A percentile compares a stretch with the other conserved stretches of the same genome.
phyloP scores from a whole-genome alignment of 2,329 filamentous ascomycete genomes.

The Chaetomiaceae sp. region DNA sequence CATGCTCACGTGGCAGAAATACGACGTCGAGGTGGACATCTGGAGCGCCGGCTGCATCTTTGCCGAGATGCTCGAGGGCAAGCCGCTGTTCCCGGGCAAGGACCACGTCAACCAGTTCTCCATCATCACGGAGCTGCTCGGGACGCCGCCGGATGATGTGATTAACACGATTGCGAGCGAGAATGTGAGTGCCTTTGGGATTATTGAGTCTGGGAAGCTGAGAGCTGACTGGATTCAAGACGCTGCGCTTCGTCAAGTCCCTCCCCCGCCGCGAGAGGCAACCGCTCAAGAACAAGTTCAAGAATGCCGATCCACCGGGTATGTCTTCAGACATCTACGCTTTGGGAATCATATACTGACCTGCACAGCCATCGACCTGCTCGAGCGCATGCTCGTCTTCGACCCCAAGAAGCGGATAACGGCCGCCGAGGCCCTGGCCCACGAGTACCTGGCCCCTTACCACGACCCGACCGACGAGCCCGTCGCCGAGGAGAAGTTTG shows the following conservation, averaged over 20 bases:
- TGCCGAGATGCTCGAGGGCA: constrained; percentile 98
- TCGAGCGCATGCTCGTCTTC: constrained; percentile 97
- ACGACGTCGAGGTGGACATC: constrained; percentile 97
- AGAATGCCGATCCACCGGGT: constrained; percentile 86
- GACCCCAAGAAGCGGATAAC: constrained; percentile 95
- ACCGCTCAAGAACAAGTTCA: constrained; percentile 84
- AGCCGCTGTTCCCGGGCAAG: constrained; percentile 96
- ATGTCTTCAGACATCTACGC: constrained; percentile 31
- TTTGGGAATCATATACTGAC: constrained; percentile 10
- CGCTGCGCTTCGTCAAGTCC: constrained; percentile 93
- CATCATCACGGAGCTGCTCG: constrained; percentile 96
- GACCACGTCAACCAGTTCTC: constrained; percentile 99
- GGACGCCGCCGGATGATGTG: constrained; percentile 95
- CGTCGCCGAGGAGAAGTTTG: constrained; percentile 93
- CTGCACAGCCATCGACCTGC: constrained; percentile 73
- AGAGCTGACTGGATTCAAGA: constrained; percentile 48
- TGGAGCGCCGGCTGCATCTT: constrained; percentile 99
- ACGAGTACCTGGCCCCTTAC: constrained; percentile 93
- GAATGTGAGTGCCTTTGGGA: constrained; percentile 59
- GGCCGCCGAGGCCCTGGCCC: constrained; percentile 77
- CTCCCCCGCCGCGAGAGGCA: constrained; percentile 91
- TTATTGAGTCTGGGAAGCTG: constrained; percentile 17
- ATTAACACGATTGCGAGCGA: constrained; percentile 98
- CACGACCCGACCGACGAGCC: constrained; percentile 97
- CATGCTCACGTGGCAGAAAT: constrained; percentile 99